These are phyloP conservation scores for Omphalotus guepiniiformis DNA, from an alignment of 768 basidiomycete species.

Conservation along the genomic window DNA sequence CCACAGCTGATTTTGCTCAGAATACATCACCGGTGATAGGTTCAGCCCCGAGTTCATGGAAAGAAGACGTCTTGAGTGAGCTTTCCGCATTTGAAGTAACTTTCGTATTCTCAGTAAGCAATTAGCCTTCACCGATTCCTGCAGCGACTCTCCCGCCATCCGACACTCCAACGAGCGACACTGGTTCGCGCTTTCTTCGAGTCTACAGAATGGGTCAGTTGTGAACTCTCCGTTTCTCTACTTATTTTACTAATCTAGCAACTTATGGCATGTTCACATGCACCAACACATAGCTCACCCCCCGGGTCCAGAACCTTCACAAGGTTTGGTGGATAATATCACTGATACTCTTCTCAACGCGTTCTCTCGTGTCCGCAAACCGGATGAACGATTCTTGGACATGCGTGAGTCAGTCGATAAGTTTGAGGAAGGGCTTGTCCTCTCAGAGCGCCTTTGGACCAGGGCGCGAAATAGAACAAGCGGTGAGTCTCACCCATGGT, in stretches of 20 bases:
- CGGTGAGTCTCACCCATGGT: slow-evolving; percentile 55
- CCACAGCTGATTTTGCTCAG: slow-evolving; percentile 33
- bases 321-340: slow-evolving; percentile 87
- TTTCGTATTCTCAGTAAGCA: neutral
- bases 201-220: slow-evolving; percentile 94
- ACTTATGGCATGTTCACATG: slow-evolving; percentile 85
- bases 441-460: slow-evolving; percentile 77
- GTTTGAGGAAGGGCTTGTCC: slow-evolving; percentile 88
- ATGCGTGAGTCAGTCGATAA: slow-evolving; percentile 93
- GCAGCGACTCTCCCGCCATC: slow-evolving; percentile 87
- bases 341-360: slow-evolving; percentile 96
- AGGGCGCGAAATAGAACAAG: slow-evolving; percentile 78
- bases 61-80: slow-evolving; percentile 82
- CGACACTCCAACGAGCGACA: slow-evolving; percentile 87
- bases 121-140: slow-evolving; percentile 87
- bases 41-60: slow-evolving; percentile 99
- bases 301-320: slow-evolving; percentile 73
- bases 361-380: slow-evolving; percentile 92
- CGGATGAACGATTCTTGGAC: slow-evolving; percentile 89
- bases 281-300: slow-evolving; percentile 94
- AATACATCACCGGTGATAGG: slow-evolving; percentile 96
- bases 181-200: slow-evolving; percentile 94
- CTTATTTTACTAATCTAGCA: slow-evolving; percentile 7
- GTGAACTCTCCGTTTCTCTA: neutral
- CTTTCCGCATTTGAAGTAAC: slow-evolving; percentile 9